Conservation (phyloP, 108 stramenopile species). For the Skeletonema potamos region DNA sequence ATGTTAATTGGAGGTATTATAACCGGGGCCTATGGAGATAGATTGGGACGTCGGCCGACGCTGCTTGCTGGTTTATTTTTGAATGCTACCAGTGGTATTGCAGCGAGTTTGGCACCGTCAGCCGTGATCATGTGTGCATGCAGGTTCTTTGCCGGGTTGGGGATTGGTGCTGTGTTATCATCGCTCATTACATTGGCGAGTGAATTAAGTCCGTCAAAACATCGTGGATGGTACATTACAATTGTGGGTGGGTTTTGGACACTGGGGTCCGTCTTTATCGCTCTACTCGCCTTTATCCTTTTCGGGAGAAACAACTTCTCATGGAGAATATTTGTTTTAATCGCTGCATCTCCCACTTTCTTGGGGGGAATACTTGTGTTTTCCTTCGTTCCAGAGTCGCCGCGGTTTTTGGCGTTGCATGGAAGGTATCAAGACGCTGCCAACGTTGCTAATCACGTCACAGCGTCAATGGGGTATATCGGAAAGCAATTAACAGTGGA, state of each 20-base stretch:
- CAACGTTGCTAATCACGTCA: not conserved
- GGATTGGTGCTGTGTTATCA: constrained; percentile 8
- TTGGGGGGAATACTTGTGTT: constrained; percentile 5
- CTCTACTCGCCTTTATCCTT: not conserved
- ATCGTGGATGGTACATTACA: constrained; percentile 11
- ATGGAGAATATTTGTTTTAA: constrained; percentile 7
- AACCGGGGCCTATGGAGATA: constrained; percentile 9
- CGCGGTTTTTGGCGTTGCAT: constrained; percentile 10
- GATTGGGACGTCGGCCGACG: constrained; percentile 6
- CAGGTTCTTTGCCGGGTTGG: constrained; percentile 7
- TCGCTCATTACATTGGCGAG: constrained; percentile 6
- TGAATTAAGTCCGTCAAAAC: constrained; percentile 9
- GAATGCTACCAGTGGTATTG: constrained; percentile 6
- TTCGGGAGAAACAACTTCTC: not conserved
- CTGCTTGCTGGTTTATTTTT: constrained; percentile 4
- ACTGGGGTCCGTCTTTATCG: constrained; percentile 9
- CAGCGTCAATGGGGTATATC: not conserved
- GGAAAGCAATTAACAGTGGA: not conserved
- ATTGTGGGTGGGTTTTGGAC: constrained; percentile 15
- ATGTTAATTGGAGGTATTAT: constrained; percentile 13
- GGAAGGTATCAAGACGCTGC: constrained; percentile 6
- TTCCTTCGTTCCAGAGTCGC: constrained; percentile 4
- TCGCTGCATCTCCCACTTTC: constrained; percentile 8
- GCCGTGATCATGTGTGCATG: not conserved
- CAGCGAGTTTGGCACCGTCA: not conserved